phyloP scores from a whole-genome alignment of 2,329 filamentous ascomycete species.

The Talaromyces islandicus region DNA sequence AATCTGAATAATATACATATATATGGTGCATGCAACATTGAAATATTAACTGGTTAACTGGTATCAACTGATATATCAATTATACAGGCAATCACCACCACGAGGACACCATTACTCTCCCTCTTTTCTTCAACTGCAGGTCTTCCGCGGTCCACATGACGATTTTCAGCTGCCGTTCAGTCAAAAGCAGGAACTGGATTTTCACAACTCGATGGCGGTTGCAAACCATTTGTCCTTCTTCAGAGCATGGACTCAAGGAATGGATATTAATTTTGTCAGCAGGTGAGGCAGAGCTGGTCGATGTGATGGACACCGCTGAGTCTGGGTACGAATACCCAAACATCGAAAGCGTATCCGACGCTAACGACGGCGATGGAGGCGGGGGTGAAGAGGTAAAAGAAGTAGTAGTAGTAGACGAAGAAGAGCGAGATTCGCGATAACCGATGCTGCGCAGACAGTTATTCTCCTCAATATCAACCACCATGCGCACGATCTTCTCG shows the following conservation, averaged over 20 bases:
- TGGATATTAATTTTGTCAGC: neutral
- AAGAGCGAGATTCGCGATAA: neutral
- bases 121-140: neutral
- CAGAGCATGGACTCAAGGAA: neutral
- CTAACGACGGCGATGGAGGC: neutral
- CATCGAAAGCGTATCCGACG: neutral
- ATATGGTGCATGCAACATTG: neutral
- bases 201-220: constrained; percentile 4
- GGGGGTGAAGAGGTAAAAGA: neutral
- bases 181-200: constrained; percentile 3
- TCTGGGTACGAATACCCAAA: neutral
- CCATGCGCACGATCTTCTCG: neutral
- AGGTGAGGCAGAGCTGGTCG: neutral
- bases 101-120: constrained; percentile 3
- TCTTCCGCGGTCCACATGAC: constrained; percentile 10
- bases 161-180: constrained; percentile 7
- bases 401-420: neutral
- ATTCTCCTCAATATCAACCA: constrained; percentile 7
- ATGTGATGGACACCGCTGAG: neutral
- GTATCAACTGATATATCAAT: too few species aligned
- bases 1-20: neutral
- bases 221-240: constrained; percentile 7
- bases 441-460: neutral
- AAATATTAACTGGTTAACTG: too few species aligned
- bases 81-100: constrained; percentile 3